Conservation (phyloP, 164 flowering plant genomes). For the Saururus chinensis region DNA sequence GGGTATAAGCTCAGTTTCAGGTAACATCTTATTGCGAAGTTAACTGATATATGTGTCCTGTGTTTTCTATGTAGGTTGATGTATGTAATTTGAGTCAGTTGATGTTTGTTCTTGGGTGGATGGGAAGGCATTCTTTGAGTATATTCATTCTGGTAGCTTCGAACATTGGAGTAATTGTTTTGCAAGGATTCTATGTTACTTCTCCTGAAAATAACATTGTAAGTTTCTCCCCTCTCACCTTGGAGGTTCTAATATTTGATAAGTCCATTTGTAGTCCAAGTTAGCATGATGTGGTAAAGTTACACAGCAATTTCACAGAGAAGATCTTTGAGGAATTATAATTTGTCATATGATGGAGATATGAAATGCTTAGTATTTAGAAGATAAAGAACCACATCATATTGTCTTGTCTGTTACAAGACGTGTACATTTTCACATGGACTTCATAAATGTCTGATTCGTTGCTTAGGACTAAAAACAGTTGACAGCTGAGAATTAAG, state of each 20-base stretch:
- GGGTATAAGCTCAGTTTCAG: too few species aligned
- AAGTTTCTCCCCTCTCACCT: slow-evolving; percentile 7
- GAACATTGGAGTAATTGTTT: slow-evolving; percentile 42
- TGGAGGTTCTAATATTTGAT: neutral
- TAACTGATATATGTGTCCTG: neutral
- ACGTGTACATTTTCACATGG: neutral
- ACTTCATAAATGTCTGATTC: too few species aligned
- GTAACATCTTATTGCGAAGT: neutral
- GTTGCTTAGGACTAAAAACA: too few species aligned
- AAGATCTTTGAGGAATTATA: neutral
- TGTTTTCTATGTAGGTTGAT: slow-evolving; percentile 42
- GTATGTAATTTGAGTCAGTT: slow-evolving; percentile 33
- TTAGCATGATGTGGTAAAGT: neutral
- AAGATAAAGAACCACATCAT: too few species aligned
- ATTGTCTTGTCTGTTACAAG: neutral
- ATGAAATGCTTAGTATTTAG: neutral
- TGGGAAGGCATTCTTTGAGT: slow-evolving; percentile 54
- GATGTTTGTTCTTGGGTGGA: slow-evolving; percentile 44
- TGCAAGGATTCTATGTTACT: slow-evolving; percentile 56
- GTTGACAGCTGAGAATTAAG: too few species aligned
- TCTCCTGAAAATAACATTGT: slow-evolving; percentile 53
- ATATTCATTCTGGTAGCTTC: slow-evolving; percentile 56
- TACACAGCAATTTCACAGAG: neutral
- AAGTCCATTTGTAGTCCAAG: neutral
- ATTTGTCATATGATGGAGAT: neutral